Conservation (phyloP, 257 asterid genomes). For the Apocynum venetum region DNA sequence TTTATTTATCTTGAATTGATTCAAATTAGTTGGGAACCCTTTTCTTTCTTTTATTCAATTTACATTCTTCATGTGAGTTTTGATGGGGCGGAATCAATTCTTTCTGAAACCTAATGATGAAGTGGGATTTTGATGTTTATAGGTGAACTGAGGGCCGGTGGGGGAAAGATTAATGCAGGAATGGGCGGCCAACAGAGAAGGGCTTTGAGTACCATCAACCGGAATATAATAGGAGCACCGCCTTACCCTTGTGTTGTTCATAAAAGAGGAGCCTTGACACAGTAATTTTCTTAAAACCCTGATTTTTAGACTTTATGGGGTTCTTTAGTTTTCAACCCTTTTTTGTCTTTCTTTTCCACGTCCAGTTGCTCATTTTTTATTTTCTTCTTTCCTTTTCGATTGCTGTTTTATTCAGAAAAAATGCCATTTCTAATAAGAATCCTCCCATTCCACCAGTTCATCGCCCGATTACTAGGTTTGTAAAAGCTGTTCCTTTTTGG, state of each 20-base stretch:
- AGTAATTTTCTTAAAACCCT: conserved; percentile 40
- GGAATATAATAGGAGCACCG: conserved; percentile 54
- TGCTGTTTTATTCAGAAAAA: conserved; percentile 40
- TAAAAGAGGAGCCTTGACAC: conserved; percentile 54
- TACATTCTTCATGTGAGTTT: background rate
- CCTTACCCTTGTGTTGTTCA: conserved; percentile 52
- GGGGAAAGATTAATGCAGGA: conserved; percentile 28
- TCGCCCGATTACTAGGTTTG: conserved; percentile 82
- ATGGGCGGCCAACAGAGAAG: conserved; percentile 50
- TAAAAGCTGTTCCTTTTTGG: background rate
- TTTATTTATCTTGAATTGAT: background rate
- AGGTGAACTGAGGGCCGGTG: conserved; percentile 41
- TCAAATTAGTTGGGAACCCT: background rate
- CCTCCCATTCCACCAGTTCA: conserved; percentile 48
- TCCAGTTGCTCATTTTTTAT: background rate
- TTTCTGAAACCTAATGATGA: conserved; percentile 8
- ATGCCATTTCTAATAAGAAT: conserved; percentile 33
- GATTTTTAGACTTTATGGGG: background rate
- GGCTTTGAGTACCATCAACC: conserved; percentile 65
- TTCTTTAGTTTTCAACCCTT: background rate
- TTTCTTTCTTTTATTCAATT: background rate
- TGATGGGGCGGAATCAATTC: background rate
- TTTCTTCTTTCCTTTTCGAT: background rate
- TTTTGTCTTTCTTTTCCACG: background rate
- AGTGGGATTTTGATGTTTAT: conserved; percentile 7